Evolutionary conservation across 352 stramenopile species (phyloP).

Genomic region (Phytophthora syringae): DNA sequence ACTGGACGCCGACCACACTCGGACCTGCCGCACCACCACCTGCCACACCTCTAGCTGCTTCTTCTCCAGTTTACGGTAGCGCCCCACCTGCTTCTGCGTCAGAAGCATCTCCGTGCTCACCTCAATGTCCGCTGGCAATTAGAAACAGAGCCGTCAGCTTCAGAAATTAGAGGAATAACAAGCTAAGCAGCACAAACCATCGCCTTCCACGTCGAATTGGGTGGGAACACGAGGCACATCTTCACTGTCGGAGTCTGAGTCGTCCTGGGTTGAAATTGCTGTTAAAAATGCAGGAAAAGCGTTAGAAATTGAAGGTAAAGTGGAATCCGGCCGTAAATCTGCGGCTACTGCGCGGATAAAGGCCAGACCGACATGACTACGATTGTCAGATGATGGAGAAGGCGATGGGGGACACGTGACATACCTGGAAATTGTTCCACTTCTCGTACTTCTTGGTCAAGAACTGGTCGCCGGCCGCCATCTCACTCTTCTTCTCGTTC

Average conservation of each 20-base stretch:
- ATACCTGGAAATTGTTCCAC: conserved; percentile 87
- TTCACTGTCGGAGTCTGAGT: conserved; percentile 67
- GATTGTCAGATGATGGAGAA: too few relatives aligned
- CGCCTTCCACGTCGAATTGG: too few relatives aligned
- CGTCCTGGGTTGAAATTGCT: conserved; percentile 37
- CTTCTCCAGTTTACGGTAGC: conserved; percentile 76
- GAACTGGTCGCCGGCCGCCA: conserved; percentile 68
- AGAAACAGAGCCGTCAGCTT: too few relatives aligned
- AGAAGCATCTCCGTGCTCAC: too few relatives aligned
- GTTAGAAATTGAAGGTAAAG: background rate
- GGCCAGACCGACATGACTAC: too few relatives aligned
- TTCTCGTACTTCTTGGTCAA: conserved; percentile 91
- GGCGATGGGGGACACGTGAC: background rate
- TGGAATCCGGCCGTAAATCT: background rate
- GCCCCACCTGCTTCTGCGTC: too few relatives aligned
- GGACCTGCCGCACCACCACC: conserved; percentile 86
- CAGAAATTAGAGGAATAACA: too few relatives aligned
- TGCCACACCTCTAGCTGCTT: conserved; percentile 88
- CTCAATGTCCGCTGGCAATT: too few relatives aligned
- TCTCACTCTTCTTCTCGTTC: conserved; percentile 9
- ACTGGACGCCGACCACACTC: conserved; percentile 87
- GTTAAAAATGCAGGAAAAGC: background rate
- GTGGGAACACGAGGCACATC: conserved; percentile 71
- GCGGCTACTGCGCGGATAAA: conserved; percentile 4
- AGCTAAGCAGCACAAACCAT: too few relatives aligned